Percentiles rank a stretch among this genome's conserved stretches.
Evolutionary conservation across 495 filamentous ascomycete genomes (phyloP).

Genomic region (Hypoxylon lenormandii): DNA sequence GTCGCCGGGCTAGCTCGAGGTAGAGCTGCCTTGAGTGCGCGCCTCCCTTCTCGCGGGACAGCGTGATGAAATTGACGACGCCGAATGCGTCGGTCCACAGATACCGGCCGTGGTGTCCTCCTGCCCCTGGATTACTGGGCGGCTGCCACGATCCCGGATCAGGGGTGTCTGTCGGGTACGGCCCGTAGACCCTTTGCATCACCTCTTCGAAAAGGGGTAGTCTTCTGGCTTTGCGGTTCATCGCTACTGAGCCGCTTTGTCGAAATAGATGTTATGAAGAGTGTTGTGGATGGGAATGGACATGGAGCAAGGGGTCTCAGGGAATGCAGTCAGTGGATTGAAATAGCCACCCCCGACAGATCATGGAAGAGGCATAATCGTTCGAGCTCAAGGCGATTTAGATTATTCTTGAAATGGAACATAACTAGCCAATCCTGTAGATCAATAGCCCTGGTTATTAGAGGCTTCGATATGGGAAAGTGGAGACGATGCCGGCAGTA

Average conservation of each 20-base stretch:
- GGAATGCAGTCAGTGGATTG: no score
- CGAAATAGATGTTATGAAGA: neutral
- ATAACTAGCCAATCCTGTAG: no score
- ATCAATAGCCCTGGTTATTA: neutral
- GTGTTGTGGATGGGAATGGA: no score
- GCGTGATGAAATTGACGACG: conserved; percentile 74
- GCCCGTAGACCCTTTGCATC: conserved; percentile 60
- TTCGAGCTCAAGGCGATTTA: no score
- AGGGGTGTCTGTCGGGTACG: conserved; percentile 48
- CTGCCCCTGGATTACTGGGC: conserved; percentile 58
- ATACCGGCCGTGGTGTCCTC: conserved; percentile 74
- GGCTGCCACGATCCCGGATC: conserved; percentile 49
- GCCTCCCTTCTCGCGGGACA: conserved; percentile 60
- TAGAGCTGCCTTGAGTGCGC: conserved; percentile 54
- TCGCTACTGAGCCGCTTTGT: neutral
- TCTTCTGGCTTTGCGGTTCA: conserved; percentile 14
- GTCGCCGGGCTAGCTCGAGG: conserved; percentile 64
- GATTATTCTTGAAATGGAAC: no score
- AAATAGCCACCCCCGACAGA: neutral
- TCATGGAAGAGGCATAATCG: neutral
- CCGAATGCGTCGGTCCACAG: conserved; percentile 78
- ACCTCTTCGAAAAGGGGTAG: conserved; percentile 53
- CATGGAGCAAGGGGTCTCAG: no score
- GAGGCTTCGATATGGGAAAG: neutral
- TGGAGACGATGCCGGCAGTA: conserved; percentile 5